Conservation (phyloP, 1,139 yeast species). For the Kodamaea alishanica region DNA sequence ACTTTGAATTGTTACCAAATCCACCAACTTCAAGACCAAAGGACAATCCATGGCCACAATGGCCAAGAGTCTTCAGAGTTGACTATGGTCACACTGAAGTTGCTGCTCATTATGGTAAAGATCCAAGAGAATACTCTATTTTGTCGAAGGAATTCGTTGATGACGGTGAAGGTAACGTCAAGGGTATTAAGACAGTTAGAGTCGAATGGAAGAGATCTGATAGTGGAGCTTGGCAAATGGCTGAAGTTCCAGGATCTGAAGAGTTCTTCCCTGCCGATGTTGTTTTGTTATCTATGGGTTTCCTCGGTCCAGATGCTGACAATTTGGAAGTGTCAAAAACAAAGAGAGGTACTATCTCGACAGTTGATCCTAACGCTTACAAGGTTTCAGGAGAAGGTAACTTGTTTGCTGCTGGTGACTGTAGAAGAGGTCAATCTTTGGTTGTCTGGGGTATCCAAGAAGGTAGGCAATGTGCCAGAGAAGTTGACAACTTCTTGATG, state of each 20-base stretch:
- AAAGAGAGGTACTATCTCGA: slow-evolving; percentile 81
- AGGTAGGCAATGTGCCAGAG: slow-evolving; percentile 97
- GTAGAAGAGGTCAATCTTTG: slow-evolving; percentile 97
- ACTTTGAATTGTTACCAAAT: slow-evolving; percentile 90
- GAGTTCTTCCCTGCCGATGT: slow-evolving; percentile 93
- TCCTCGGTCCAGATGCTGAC: slow-evolving; percentile 92
- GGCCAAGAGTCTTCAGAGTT: slow-evolving; percentile 97
- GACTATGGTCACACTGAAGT: slow-evolving; percentile 98
- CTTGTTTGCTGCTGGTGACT: slow-evolving; percentile 94
- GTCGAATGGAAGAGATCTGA: slow-evolving; percentile 98
- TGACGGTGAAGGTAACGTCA: slow-evolving; percentile 91
- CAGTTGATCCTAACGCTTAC: slow-evolving; percentile 66
- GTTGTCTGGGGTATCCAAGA: slow-evolving; percentile 99
- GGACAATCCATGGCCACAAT: slow-evolving; percentile 99
- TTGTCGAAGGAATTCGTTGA: slow-evolving; percentile 93
- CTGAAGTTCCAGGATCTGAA: slow-evolving; percentile 92
- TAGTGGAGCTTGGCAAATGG: slow-evolving; percentile 98
- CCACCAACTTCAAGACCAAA: slow-evolving; percentile 85
- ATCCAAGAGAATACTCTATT: slow-evolving; percentile 95
- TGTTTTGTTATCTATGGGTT: slow-evolving; percentile 94
- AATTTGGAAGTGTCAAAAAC: slow-evolving; percentile 70
- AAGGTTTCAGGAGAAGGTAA: slow-evolving; percentile 60
- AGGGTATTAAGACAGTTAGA: slow-evolving; percentile 89
- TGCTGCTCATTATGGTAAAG: slow-evolving; percentile 89
- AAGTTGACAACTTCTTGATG: slow-evolving; percentile 78